A percentile compares a stretch with the other conserved stretches of the same genome.
phyloP scores from a whole-genome alignment of 1,139 yeast genomes.

The Blastobotrys persicus region DNA sequence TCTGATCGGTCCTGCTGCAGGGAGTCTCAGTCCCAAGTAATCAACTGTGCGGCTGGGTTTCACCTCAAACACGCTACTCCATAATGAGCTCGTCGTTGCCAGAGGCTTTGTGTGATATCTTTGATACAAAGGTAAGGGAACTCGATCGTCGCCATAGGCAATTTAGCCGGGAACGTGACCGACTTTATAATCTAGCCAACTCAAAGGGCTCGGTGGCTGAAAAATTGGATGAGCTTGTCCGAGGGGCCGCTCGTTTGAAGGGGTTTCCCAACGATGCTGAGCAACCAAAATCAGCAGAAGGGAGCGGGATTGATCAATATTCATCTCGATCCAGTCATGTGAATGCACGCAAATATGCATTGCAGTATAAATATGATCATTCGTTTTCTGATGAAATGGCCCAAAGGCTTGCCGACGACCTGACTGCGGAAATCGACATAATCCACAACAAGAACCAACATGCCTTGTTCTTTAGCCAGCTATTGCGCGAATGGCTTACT shows the following conservation, averaged over 20 bases:
- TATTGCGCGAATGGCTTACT: slow-evolving; percentile 19
- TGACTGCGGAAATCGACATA: slow-evolving; percentile 13
- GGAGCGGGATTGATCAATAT: background rate
- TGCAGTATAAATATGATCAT: slow-evolving; percentile 8
- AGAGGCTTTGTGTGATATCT: background rate
- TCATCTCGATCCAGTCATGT: background rate
- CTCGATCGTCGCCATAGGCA: background rate
- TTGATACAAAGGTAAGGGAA: background rate
- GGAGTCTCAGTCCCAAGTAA: no score
- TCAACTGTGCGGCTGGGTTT: no score
- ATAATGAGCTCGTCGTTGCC: slow-evolving; percentile 2
- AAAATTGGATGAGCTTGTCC: background rate
- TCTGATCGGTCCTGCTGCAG: no score
- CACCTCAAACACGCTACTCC: no score
- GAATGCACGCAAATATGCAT: background rate
- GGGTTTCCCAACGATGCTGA: background rate
- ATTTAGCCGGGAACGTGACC: background rate
- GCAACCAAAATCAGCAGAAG: background rate
- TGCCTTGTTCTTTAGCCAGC: slow-evolving; percentile 19
- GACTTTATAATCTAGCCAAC: background rate
- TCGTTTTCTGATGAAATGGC: slow-evolving; percentile 11
- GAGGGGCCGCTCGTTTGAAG: background rate
- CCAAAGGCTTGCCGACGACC: slow-evolving; percentile 11
- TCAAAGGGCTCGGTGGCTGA: background rate
- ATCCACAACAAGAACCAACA: slow-evolving; percentile 17